Base-by-base conservation (phyloP, 192 early-diverging fungal species). In the Rhizoclosmatium sp. region DNA sequence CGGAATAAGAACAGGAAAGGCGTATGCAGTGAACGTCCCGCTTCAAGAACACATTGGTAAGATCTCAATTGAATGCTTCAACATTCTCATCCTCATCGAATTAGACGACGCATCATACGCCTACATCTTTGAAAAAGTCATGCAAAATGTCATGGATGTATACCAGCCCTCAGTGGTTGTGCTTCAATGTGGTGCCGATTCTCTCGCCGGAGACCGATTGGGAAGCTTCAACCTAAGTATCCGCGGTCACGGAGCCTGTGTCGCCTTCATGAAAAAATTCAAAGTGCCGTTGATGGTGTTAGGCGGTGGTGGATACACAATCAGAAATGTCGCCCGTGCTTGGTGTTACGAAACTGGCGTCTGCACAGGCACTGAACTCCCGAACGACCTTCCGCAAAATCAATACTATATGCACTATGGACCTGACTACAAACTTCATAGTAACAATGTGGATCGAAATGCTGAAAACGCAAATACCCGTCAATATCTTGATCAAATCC, bases 261-360 rank as follows among this genome's bases (percentile, higher is more conserved):
- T 98, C 4, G 89, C 90, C 62, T 98, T 95, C 87, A 93, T 98
- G 76, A 97, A 96, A 64, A 88, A 83, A 5, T 95, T 98, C 82
- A 93, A 95, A 65, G 81, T 99, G 21, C 98, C 98, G 40, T 89
- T 97, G 86, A 80, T 99, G 39, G 92, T 98, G 46, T 86, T 98
- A 1, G 98, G 98, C 40, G 98, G 98, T 23, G 98, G 98, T 23
- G 98, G 98, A 12, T 99, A 99, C 79, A 99, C 98, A 0, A 96
- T 98, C 81, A 65, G 75, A 39, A 97, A 99, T 82, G 96, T 98
- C 2, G 93, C 95, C 46, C 90, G 97, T 3, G 92, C 92, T 40
- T 98, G 96, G 97, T 92, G 95, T 4, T 98, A 97, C 82, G 98
- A 99, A 80, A 99, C 98, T 3, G 88, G 91, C 9, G 87, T 96